Evolutionary conservation across 805 yeast species (phyloP), one percentile per base, ranked within the genome.

Genomic region (Hyphopichia homilentoma): DNA sequence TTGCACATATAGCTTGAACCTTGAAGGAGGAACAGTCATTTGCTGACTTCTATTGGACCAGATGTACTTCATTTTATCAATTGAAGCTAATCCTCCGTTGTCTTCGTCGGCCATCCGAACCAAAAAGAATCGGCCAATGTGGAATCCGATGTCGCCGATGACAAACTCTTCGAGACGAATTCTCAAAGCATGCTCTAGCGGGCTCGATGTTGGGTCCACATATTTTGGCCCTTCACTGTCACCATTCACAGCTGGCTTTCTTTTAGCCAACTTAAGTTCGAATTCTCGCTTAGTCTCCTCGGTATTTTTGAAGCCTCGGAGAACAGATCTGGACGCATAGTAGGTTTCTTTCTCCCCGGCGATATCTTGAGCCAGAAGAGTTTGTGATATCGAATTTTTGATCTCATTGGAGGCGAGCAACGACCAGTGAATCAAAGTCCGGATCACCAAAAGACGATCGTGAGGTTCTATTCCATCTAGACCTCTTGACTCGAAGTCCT

Each of bases 1-100:
- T 33, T 65, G 65, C 11, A 67, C 71, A 36, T 64, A 67, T 19
- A 67, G 39, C 29, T 61, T 64, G 50, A 67, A 67, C 3, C 42
- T 35, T 1, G 67, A 52, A 1, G 61, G 52, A 6, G 33, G 25
- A 8, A 20, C 18, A n/a, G 37, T 24, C n/a, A 35, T 35, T 5
- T 25, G 16, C 7, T 27, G 8, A 7, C 38, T 33, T 23, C 29
- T 27, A 22, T 32, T 34, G 1, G 48, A 30, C 46, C 52, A 48
- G 5, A 47, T 40, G 5, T 38, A 30, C n/a, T 40, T 45, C 69
- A 67, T 65, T 31, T 55, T 51, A 12, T 52, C 53, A 8, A 62
- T 36, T 2, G 67, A 53, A 4, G 58, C 41, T n/a, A 65, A 35
- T 2, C 69, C 68, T 2, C 72, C 72, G 20, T 51, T 50, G 3